A percentile compares a stretch with the other conserved stretches of the same genome.
Evolutionary conservation across 495 filamentous ascomycete species (phyloP).

Genomic region (Parmelia sp.): DNA sequence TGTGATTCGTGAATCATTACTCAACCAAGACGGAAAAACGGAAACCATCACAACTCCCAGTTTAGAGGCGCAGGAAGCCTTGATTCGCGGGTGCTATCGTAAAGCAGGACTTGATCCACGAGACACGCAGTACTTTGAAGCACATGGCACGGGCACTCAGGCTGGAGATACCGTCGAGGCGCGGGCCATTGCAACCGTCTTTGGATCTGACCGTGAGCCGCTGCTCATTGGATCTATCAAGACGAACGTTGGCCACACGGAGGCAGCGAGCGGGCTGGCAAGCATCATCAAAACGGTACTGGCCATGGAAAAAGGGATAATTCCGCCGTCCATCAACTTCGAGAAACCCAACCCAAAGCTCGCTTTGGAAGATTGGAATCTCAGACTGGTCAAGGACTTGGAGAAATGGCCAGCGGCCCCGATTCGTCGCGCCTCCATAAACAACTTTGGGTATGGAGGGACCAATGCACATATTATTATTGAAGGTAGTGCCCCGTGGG

Average conservation of each 20-base stretch:
- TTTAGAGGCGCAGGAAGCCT: constrained; percentile 29
- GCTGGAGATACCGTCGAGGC: constrained; percentile 46
- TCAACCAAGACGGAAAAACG: constrained; percentile 50
- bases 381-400: neutral
- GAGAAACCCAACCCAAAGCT: no score
- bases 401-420: no score
- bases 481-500: no score
- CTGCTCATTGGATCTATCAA: no score
- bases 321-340: constrained; percentile 38
- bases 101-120: constrained; percentile 31
- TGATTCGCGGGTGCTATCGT: constrained; percentile 40
- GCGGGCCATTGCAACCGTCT: constrained; percentile 20
- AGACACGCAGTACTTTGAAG: constrained; percentile 40
- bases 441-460: no score
- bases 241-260: no score
- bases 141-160: constrained; percentile 48
- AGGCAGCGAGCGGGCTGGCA: no score
- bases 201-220: no score
- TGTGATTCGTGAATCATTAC: constrained; percentile 21
- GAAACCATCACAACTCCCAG: constrained; percentile 39
- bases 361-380: neutral
- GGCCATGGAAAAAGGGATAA: constrained; percentile 21
- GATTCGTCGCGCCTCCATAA: no score
- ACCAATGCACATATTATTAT: no score
- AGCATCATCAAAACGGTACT: no score